Evolutionary conservation across 495 filamentous ascomycete genomes (phyloP).

Genomic region (Podospora didyma): DNA sequence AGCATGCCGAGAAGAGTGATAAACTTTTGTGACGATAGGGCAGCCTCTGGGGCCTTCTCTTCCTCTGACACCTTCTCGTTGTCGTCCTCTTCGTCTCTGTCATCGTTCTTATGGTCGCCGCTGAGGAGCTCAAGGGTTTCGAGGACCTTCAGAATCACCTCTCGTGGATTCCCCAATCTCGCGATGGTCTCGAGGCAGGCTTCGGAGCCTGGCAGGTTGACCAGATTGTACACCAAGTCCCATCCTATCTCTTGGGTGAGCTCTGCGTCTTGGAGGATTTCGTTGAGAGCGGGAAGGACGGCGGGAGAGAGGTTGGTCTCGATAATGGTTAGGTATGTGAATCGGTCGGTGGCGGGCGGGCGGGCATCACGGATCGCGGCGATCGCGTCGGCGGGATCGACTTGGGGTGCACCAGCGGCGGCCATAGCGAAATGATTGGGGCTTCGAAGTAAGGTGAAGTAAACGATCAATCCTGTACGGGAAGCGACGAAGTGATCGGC

Average conservation of each 20-base stretch:
- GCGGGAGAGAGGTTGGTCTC: slow-evolving; percentile 79
- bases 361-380: slow-evolving; percentile 39
- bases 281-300: slow-evolving; percentile 70
- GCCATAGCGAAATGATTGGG: slow-evolving; percentile 5
- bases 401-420: slow-evolving; percentile 1
- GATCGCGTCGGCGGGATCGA: slow-evolving; percentile 30
- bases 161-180: slow-evolving; percentile 81
- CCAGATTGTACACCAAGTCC: slow-evolving; percentile 85
- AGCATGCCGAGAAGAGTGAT: slow-evolving; percentile 75
- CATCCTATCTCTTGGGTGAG: slow-evolving; percentile 91
- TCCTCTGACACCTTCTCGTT: slow-evolving; percentile 19
- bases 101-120: slow-evolving; percentile 34
- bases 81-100: slow-evolving; percentile 19
- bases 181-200: slow-evolving; percentile 74
- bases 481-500: too few species aligned
- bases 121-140: slow-evolving; percentile 59
- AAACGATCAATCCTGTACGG: too few species aligned
- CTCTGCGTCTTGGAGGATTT: slow-evolving; percentile 74
- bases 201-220: slow-evolving; percentile 69
- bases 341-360: slow-evolving; percentile 72
- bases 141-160: slow-evolving; percentile 86
- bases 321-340: slow-evolving; percentile 85
- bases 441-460: too few species aligned
- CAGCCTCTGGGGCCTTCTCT: slow-evolving; percentile 6
- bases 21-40: slow-evolving; percentile 52